Evolutionary conservation across 257 asterid species (phyloP).

Genomic region (Echites panduratus): DNA sequence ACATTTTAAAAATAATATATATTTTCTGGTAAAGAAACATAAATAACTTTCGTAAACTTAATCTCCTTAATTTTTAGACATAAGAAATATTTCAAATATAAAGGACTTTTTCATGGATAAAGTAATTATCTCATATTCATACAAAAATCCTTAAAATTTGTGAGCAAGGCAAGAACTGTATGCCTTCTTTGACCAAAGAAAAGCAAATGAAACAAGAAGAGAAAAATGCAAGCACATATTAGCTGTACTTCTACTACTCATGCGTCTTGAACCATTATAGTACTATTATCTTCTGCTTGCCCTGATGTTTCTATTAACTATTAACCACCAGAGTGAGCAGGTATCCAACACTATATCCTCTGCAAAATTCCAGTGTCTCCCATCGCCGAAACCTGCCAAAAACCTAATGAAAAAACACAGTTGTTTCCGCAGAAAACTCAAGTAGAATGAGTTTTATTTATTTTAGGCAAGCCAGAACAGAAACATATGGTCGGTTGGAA

Average conservation of each 20-base stretch:
- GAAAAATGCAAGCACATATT: neutral
- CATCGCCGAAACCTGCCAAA: neutral
- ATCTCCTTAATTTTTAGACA: no score
- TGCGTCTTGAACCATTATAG: neutral
- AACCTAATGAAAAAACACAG: neutral
- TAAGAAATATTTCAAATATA: no score
- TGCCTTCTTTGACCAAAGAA: neutral
- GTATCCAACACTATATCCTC: constrained; percentile 8
- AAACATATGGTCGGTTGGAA: constrained; percentile 13
- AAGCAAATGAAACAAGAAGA: neutral
- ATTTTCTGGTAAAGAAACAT: no score
- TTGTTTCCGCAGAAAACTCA: neutral
- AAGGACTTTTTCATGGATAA: no score
- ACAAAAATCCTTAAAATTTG: no score
- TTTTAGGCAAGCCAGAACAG: neutral
- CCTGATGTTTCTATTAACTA: neutral
- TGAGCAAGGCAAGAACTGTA: no score
- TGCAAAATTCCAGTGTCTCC: constrained; percentile 1
- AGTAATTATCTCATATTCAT: no score
- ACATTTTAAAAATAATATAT: no score
- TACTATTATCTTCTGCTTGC: neutral
- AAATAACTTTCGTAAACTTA: no score
- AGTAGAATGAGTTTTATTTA: neutral
- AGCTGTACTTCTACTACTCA: neutral
- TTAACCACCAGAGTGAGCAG: neutral